Base-by-base conservation (phyloP, 2,329 filamentous ascomycete species). In the Sordariomycetes sp. region DNA sequence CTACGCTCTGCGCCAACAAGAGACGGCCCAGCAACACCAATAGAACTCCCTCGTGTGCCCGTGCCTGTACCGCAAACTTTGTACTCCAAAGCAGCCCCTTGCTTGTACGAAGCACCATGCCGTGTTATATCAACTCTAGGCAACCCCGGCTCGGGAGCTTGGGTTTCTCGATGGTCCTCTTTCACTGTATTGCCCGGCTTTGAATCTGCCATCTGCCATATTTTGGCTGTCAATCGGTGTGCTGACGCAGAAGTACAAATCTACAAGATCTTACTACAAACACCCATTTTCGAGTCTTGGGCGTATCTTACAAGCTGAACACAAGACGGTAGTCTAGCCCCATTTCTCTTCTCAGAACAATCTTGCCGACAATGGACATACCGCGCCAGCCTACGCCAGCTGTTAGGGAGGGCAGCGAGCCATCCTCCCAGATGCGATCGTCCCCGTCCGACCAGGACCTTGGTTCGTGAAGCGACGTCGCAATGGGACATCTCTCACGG, bases 391-490 rank as follows among this genome's bases (percentile, higher is more conserved):
- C 51, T 13, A 50, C 45, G 20, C 45, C 5, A 8, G 17, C 10
- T 7, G n/a, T 6, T 50, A 8, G n/a, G 22, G 39, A 15, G n/a
- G 7, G 15, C 6, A 12, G n/a, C 22, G 17, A 50, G 45, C 36
- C 36, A 39, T 24, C 45, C 3, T 2, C 20, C 20, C 20, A 22
- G 22, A 13, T n/a, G 3, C 51, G 28, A 15, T 25, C 15, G n/a
- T 6, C 20, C 20, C 53, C 10, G 35, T 55, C 53, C 6, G 53
- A 45, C 57, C 60, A 34, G 62, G 62, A 13, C 36, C 57, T 45
- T 62, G 62, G 15, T 61, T 65, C 32, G 60, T n/a, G 25, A 71
- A 70, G 58, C 66, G 68, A 25, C 66, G 68, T 54, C 66, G 68
- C 17, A 65, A 64, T 2, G 64, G 65, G 20, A 59, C 65, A 24